Evolutionary conservation across 176 grass and related monocot genomes (phyloP).

Genomic region (Oryza glaberrima): DNA sequence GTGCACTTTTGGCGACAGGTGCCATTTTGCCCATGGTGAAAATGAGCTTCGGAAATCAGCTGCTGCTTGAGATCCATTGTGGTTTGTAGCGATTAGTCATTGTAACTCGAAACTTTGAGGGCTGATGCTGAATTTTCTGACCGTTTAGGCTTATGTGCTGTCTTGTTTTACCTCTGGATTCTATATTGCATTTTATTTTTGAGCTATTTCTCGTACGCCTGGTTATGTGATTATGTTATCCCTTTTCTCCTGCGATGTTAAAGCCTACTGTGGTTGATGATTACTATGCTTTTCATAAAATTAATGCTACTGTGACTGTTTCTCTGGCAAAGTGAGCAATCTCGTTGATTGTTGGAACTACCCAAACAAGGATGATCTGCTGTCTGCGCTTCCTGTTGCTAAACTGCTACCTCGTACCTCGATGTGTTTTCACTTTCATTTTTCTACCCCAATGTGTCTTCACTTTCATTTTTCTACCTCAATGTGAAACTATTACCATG

Average conservation of each 20-base stretch:
- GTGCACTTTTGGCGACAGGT: slow-evolving; percentile 73
- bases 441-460: too few relatives aligned
- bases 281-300: not conserved
- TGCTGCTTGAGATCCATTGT: slow-evolving; percentile 32
- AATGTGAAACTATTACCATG: too few relatives aligned
- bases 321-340: too few relatives aligned
- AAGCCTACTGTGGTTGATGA: not conserved
- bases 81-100: slow-evolving; percentile 7
- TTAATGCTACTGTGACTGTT: not conserved
- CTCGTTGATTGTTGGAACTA: not conserved
- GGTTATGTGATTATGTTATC: not conserved
- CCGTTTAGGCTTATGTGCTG: slow-evolving; percentile 15
- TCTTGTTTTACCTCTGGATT: not conserved
- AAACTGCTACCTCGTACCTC: too few relatives aligned
- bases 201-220: not conserved
- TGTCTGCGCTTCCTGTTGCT: not conserved
- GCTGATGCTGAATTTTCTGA: slow-evolving; percentile 31
- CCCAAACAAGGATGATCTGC: not conserved
- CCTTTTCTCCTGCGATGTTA: not conserved
- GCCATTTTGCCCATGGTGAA: slow-evolving; percentile 77
- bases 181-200: not conserved
- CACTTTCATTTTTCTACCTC: too few relatives aligned
- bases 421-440: too few relatives aligned
- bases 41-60: slow-evolving; percentile 62
- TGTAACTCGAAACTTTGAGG: slow-evolving; percentile 12